Base-by-base conservation (phyloP, 2,329 filamentous ascomycete species). In the Ceratocystiopsis sp. region DNA sequence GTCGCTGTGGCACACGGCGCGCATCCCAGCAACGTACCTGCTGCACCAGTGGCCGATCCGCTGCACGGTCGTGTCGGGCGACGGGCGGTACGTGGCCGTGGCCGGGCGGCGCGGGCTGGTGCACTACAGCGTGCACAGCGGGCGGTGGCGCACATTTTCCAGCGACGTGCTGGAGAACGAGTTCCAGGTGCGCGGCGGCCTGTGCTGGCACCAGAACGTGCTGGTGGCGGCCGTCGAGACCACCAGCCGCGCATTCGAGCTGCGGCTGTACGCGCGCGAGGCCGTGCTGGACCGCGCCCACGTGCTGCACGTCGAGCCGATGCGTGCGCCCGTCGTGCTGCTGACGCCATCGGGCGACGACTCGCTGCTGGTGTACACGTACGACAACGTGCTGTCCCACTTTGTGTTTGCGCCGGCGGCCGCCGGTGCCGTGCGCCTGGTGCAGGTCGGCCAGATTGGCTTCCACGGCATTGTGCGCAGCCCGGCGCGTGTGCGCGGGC, bases 131-230 rank as follows among this genome's bases (percentile, higher is more conserved):
- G 76, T 95, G 48, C 82, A 82, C 51, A 96, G 89, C 56, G 84
- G 89, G 25, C 74, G 91, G 46, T 98, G 91, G 91, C 95, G 93
- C 58, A 93, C 82, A 0, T 98, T 98, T 57, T 72, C 80, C 40
- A 85, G 87, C 53, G 72, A 78, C 21, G 75, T 72, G 29, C 73
- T 80, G 55, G 91, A 96, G 59, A 86, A 87, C 53, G 84, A 87
- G 49, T 98, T 98, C 56, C 77, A 85, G 19, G 84, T 98, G 14
- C 72, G 87, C 49, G 91, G 91, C 40, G 91, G 91, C 8, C 94
- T 98, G 87, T 96, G 89, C 58, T 98, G 91, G 91, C 87, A 93
- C 57, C 86, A 93, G 51, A 89, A 98, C 60, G 83, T 96, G 32
- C 68, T 98, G 16, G 84, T 96, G 44, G 87, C 86, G 35, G 86